Percentiles rank a stretch among this genome's conserved stretches.
Conservation (phyloP, 2,329 filamentous ascomycete genomes). For the Penicillium sp. region DNA sequence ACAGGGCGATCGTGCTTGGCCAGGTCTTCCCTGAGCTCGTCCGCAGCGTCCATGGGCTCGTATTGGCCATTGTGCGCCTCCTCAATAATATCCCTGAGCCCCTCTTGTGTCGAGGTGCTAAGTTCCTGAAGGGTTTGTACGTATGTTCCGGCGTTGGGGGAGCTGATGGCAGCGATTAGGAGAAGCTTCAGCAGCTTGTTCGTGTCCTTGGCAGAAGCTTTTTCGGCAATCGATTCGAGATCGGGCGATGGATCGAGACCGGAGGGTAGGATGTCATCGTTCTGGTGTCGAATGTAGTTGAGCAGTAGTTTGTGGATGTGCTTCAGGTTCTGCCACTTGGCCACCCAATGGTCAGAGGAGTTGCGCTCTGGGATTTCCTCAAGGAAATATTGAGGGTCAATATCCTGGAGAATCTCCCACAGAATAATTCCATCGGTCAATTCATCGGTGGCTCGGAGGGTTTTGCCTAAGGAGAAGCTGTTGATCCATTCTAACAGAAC, state of each 20-base stretch:
- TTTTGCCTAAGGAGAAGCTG: constrained; percentile 43
- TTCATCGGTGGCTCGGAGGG: constrained; percentile 40
- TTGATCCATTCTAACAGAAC: constrained; percentile 49
- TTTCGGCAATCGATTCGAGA: constrained; percentile 46
- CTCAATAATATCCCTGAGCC: constrained; percentile 47
- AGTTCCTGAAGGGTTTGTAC: constrained; percentile 48
- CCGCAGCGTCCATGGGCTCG: constrained; percentile 33
- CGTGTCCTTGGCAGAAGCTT: constrained; percentile 41
- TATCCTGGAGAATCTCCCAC: constrained; percentile 49
- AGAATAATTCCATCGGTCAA: constrained; percentile 45
- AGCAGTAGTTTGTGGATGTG: constrained; percentile 46
- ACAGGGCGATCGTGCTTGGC: constrained; percentile 36
- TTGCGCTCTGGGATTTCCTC: constrained; percentile 46
- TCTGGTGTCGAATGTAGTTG: constrained; percentile 45
- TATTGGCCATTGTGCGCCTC: constrained; percentile 43
- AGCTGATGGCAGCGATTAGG: constrained; percentile 60
- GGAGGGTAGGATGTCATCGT: constrained; percentile 41
- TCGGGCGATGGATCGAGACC: constrained; percentile 44
- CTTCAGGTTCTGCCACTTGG: constrained; percentile 49
- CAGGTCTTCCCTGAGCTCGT: constrained; percentile 36
- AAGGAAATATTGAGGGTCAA: constrained; percentile 48
- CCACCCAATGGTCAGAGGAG: constrained; percentile 45
- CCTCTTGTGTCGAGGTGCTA: constrained; percentile 43
- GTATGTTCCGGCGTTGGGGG: constrained; percentile 55
- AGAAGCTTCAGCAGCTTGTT: constrained; percentile 61